Conservation (phyloP, 2,329 filamentous ascomycete species). For the Botrytis tulipae region DNA sequence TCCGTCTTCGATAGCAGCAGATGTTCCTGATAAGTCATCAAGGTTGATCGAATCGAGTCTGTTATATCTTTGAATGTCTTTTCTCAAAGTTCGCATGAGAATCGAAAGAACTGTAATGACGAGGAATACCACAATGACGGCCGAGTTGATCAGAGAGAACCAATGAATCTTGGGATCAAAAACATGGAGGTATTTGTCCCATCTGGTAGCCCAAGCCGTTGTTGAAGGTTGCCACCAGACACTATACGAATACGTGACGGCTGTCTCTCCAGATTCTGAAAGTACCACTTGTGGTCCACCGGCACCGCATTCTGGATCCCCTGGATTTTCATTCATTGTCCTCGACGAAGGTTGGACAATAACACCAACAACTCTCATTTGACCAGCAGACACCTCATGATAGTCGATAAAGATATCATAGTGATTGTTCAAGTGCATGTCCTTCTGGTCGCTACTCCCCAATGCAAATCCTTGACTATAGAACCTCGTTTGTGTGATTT, state of each 20-base stretch:
- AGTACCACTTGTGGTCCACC: conserved; percentile 60
- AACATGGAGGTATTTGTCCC: conserved; percentile 98
- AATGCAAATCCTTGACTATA: conserved; percentile 91
- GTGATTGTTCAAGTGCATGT: conserved; percentile 80
- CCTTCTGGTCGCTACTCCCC: conserved; percentile 57
- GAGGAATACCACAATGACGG: conserved; percentile 89
- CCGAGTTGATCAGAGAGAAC: conserved; percentile 96
- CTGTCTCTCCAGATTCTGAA: conserved; percentile 56
- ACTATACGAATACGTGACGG: conserved; percentile 86
- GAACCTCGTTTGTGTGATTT: conserved; percentile 72
- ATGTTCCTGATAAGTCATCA: conserved; percentile 81
- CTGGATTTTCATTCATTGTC: conserved; percentile 51
- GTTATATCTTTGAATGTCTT: conserved; percentile 97
- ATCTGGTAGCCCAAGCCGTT: conserved; percentile 92
- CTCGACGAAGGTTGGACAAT: conserved; percentile 79
- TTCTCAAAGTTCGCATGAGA: conserved; percentile 79
- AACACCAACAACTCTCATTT: conserved; percentile 88
- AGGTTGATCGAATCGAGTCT: conserved; percentile 86
- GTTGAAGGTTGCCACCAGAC: conserved; percentile 82
- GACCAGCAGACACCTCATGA: conserved; percentile 69
- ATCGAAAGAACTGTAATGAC: conserved; percentile 92
- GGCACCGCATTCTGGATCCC: conserved; percentile 57
- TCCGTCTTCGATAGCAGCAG: conserved; percentile 77
- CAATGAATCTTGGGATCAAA: conserved; percentile 98
- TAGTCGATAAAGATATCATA: conserved; percentile 94